A percentile compares a stretch with the other conserved stretches of the same genome.
Conservation (phyloP, 768 basidiomycete species). For the Crassisporium funariophilum region DNA sequence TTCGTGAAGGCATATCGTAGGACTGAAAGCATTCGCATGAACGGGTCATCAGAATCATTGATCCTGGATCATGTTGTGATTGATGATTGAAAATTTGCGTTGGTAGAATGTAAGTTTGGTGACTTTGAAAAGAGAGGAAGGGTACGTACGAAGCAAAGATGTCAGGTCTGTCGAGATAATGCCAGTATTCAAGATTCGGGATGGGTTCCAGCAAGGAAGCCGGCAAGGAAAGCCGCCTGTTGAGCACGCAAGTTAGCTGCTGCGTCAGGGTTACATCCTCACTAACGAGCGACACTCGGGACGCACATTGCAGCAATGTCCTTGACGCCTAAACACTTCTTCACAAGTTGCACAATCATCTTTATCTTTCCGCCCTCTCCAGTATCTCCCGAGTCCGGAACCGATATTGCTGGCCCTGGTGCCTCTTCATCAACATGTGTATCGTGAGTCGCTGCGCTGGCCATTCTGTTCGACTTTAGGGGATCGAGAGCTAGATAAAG, state of each 20-base stretch:
- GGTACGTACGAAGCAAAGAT: conserved; percentile 83
- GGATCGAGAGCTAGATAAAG: conserved; percentile 3
- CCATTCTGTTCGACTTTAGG: background rate
- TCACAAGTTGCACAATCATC: conserved; percentile 90
- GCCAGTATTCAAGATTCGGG: conserved; percentile 97
- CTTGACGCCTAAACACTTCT: conserved; percentile 90
- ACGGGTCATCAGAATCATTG: conserved; percentile 89
- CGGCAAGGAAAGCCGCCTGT: conserved; percentile 88
- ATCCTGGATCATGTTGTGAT: conserved; percentile 52
- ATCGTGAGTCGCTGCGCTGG: background rate
- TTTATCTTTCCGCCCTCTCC: conserved; percentile 92
- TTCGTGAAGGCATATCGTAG: conserved; percentile 89
- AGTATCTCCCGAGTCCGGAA: conserved; percentile 67
- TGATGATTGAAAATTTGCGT: conserved; percentile 6
- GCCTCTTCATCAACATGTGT: conserved; percentile 45
- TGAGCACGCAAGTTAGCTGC: conserved; percentile 1
- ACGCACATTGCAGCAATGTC: conserved; percentile 92
- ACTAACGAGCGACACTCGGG: too few species aligned
- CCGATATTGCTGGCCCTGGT: conserved; percentile 58
- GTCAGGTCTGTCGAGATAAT: conserved; percentile 90
- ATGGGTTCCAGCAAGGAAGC: conserved; percentile 92
- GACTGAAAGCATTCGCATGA: conserved; percentile 93
- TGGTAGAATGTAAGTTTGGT: too few species aligned
- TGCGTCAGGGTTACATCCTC: too few species aligned
- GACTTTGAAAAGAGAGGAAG: background rate